Evolutionary conservation across 2,329 filamentous ascomycete genomes (phyloP).

Genomic region (Huntiella savannae): DNA sequence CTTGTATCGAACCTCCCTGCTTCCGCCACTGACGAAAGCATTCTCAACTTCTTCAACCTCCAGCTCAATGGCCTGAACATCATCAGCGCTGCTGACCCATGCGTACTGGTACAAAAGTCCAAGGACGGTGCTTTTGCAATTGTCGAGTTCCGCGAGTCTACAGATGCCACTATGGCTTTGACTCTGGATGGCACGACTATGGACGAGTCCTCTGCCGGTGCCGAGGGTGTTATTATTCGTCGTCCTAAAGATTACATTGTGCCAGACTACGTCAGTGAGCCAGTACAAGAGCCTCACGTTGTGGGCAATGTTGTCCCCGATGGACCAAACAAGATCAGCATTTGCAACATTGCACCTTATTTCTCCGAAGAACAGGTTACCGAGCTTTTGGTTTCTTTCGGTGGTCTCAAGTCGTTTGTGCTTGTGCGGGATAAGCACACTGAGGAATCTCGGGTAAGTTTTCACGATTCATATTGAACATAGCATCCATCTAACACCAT

Average conservation of each 20-base stretch:
- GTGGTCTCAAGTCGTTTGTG: constrained; percentile 79
- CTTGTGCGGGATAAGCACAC: constrained; percentile 73
- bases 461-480: neutral
- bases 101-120: constrained; percentile 64
- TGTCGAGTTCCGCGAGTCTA: constrained; percentile 71
- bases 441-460: constrained; percentile 66
- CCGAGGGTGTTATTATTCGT: constrained; percentile 54
- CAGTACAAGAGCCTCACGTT: neutral
- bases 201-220: constrained; percentile 39
- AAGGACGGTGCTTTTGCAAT: constrained; percentile 66
- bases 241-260: constrained; percentile 96
- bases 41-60: constrained; percentile 81
- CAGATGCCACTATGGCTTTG: constrained; percentile 78
- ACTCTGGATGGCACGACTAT: constrained; percentile 80
- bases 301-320: constrained; percentile 57
- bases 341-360: constrained; percentile 74
- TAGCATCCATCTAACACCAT: constrained; percentile 16
- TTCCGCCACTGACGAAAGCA: constrained; percentile 51
- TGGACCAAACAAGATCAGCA: constrained; percentile 84
- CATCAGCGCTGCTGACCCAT: constrained; percentile 66
- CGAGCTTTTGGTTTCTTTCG: constrained; percentile 78
- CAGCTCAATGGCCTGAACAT: constrained; percentile 95
- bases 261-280: constrained; percentile 31
- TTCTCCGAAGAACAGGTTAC: constrained; percentile 81
- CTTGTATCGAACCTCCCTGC: constrained; percentile 68